These are phyloP conservation scores for Fistulifera pelliculosa DNA, from an alignment of 108 stramenopile species.

Conservation along the genomic window DNA sequence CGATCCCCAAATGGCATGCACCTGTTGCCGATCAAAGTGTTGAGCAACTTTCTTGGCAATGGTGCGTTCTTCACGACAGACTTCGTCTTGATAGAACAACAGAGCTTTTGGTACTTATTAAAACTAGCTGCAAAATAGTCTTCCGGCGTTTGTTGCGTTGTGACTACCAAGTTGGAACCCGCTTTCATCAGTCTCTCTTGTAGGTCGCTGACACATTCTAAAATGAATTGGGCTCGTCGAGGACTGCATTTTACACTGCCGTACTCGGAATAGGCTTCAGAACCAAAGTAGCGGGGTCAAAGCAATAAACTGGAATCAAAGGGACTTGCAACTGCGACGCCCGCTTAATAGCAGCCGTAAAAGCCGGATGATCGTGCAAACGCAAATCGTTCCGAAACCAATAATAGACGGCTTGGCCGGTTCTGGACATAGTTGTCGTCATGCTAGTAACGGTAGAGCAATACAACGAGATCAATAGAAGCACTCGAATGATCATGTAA, in stretches of 20 bases:
- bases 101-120: slow-evolving; percentile 2
- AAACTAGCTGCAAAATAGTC: slow-evolving; percentile 32
- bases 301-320: slow-evolving; percentile 64
- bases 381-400: slow-evolving; percentile 76
- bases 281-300: slow-evolving; percentile 73
- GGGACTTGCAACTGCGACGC: slow-evolving; percentile 11
- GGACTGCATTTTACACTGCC: slow-evolving; percentile 63
- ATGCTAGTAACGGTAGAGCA: slow-evolving; percentile 6
- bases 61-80: slow-evolving; percentile 56
- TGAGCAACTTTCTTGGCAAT: slow-evolving; percentile 48
- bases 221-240: slow-evolving; percentile 61
- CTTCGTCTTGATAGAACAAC: slow-evolving; percentile 52
- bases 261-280: slow-evolving; percentile 26
- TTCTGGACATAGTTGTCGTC: slow-evolving; percentile 2
- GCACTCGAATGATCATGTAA: too few species aligned
- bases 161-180: slow-evolving; percentile 46
- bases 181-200: slow-evolving; percentile 38
- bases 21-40: slow-evolving; percentile 11
- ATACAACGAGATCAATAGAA: neutral
- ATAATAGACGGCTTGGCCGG: slow-evolving; percentile 26
- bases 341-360: slow-evolving; percentile 29
- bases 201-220: slow-evolving; percentile 68
- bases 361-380: slow-evolving; percentile 73
- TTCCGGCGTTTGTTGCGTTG: slow-evolving; percentile 59
- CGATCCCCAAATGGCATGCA: slow-evolving; percentile 82